Conservation (phyloP, 805 yeast species). For the Metschnikowia drakensbergensis region DNA sequence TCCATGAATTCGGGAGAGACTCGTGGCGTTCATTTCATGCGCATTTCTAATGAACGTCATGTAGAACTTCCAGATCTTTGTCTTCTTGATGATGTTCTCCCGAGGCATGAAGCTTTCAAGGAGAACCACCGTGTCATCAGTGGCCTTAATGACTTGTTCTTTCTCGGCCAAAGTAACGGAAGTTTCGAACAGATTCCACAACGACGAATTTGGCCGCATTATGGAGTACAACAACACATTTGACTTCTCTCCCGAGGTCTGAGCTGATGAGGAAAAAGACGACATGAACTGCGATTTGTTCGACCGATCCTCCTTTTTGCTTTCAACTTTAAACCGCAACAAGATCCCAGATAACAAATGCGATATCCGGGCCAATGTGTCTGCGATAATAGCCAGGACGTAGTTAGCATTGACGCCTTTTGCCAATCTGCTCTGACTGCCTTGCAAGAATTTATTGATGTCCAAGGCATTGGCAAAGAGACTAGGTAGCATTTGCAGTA, state of each 20-base stretch:
- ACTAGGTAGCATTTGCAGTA: constrained; percentile 15
- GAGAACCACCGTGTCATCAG: constrained; percentile 13
- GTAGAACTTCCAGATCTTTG: constrained; percentile 40
- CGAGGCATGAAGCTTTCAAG: constrained; percentile 9
- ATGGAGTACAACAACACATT: neutral
- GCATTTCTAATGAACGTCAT: constrained; percentile 32
- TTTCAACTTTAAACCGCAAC: constrained; percentile 21
- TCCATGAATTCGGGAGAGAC: constrained; percentile 27
- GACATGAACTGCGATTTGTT: constrained; percentile 4
- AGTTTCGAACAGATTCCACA: constrained; percentile 1
- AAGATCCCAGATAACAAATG: constrained; percentile 34
- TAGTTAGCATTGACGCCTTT: constrained; percentile 16
- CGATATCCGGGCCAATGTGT: constrained; percentile 27
- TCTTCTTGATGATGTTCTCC: constrained; percentile 3
- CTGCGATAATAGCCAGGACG: constrained; percentile 25
- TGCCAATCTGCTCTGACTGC: constrained; percentile 7
- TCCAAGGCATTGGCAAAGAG: constrained; percentile 17
- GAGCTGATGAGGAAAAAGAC: neutral
- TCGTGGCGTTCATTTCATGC: constrained; percentile 24
- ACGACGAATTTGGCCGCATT: constrained; percentile 2
- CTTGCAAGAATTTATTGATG: constrained; percentile 15
- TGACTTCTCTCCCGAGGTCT: neutral
- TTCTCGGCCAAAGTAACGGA: constrained; percentile 10
- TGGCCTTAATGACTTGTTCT: constrained; percentile 13
- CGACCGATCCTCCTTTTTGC: neutral